phyloP scores from a whole-genome alignment of 1,284 basidiomycete genomes.

The Heterobasidion parviporum region DNA sequence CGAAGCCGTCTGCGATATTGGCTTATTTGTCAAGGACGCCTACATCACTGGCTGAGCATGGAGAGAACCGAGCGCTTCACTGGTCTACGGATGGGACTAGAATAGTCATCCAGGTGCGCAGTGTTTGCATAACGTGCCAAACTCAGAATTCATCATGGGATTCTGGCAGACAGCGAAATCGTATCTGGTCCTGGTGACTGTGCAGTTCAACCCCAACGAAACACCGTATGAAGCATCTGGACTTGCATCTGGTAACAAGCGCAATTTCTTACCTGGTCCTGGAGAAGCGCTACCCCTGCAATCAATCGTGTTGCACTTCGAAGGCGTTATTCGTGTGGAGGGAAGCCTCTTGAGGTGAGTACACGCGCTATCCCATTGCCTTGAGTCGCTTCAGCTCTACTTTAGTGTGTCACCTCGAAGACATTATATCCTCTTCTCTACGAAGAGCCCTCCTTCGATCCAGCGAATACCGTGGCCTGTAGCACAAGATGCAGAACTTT shows the following conservation, averaged over 20 bases:
- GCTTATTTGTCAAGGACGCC: conserved; percentile 70
- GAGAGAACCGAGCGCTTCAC: conserved; percentile 61
- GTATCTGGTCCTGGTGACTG: conserved; percentile 68
- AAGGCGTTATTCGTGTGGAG: conserved; percentile 78
- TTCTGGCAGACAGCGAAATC: conserved; percentile 60
- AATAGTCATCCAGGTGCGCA: conserved; percentile 69
- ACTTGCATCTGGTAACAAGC: conserved; percentile 44
- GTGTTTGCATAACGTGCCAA: neutral
- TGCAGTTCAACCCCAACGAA: conserved; percentile 52
- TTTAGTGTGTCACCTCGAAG: conserved; percentile 65
- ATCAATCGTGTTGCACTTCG: conserved; percentile 58
- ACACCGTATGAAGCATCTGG: conserved; percentile 49
- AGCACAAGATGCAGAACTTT: conserved; percentile 26
- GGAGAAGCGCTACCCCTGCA: conserved; percentile 70
- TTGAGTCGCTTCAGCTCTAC: neutral
- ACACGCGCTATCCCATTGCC: neutral
- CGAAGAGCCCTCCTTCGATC: conserved; percentile 58
- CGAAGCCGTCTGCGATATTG: conserved; percentile 74
- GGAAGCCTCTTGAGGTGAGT: conserved; percentile 63
- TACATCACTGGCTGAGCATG: conserved; percentile 73
- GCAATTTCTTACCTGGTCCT: conserved; percentile 67
- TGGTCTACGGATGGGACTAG: conserved; percentile 78
- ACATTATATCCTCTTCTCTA: conserved; percentile 64
- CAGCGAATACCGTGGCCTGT: conserved; percentile 78
- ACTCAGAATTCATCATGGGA: neutral